Percentiles rank a stretch among this genome's conserved stretches.
Conservation (phyloP, 805 yeast genomes). For the Metschnikowia anglica region DNA sequence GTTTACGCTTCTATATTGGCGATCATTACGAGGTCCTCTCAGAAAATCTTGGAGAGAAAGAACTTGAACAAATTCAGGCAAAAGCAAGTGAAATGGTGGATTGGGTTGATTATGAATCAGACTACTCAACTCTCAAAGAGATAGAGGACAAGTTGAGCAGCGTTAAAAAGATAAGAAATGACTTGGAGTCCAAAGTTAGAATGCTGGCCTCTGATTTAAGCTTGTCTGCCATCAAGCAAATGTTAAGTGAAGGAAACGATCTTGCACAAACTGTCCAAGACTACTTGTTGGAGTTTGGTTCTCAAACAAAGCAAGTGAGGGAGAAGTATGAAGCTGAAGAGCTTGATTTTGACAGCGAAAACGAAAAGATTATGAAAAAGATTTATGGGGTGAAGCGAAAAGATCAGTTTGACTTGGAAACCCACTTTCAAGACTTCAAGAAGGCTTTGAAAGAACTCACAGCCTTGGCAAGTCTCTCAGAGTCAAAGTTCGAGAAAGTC, state of each 20-base stretch:
- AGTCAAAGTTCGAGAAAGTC: constrained; percentile 24
- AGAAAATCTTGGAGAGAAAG: constrained; percentile 40
- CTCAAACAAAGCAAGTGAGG: constrained; percentile 44
- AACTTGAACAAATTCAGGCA: constrained; percentile 29
- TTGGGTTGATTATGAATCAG: constrained; percentile 78
- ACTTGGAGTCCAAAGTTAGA: constrained; percentile 36
- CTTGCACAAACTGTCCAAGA: constrained; percentile 45
- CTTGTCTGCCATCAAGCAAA: constrained; percentile 40
- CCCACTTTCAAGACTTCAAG: constrained; percentile 26
- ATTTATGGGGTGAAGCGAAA: constrained; percentile 15
- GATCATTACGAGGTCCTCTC: constrained; percentile 44
- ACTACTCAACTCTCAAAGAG: constrained; percentile 40
- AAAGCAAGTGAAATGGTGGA: constrained; percentile 54
- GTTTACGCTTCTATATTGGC: constrained; percentile 58
- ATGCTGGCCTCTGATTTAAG: constrained; percentile 50
- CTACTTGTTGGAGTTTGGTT: constrained; percentile 44
- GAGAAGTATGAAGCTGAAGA: constrained; percentile 44
- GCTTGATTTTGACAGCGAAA: constrained; percentile 54
- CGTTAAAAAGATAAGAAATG: constrained; percentile 20
- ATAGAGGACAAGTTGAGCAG: constrained; percentile 27
- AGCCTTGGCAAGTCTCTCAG: constrained; percentile 22
- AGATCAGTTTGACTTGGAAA: constrained; percentile 26
- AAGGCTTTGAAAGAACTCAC: constrained; percentile 30
- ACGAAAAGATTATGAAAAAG: constrained; percentile 37
- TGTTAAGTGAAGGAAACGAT: constrained; percentile 44